Evolutionary conservation across 306 rosid species (phyloP), one percentile per base, ranked within the genome.

Genomic region (Begonia masoniana): DNA sequence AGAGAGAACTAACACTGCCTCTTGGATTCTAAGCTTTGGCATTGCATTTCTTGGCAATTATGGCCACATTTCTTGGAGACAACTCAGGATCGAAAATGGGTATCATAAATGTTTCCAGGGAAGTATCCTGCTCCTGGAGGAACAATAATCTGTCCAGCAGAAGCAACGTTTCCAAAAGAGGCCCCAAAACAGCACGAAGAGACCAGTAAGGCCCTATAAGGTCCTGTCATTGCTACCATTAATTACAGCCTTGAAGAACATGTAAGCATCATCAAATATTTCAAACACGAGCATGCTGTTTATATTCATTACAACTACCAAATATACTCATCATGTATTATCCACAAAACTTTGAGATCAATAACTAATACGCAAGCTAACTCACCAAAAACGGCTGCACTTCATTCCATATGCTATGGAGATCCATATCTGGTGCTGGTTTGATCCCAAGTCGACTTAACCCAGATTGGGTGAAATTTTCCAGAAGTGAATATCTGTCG

Each of bases 111-210:
- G 74, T 82, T 73, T 91, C 94, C 70, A 83, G 45, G 7, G 68
- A 68, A 62, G 68, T 63, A 21, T 77, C 95, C 66, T 78, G 87
- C 76, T 83, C 96, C 64, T 85, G 94, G 58, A 91, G 94, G 75
- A 81, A 84, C 73, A 85, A 62, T 50, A 91, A 54, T 69, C 97
- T 75, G 74, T 91, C 97, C 21, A 89, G 97, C 72, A 89, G 76
- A 75, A 85, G 64, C 54, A 77, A 76, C 31, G 94, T 89, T 72
- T 89, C 97, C 68, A 89, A 62, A 58, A 89, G 77, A 43, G 97
- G 92, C 50, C 96, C 92, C 31, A 91, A 60, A 55, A 95, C 82
- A 69, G 97, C 94, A 76, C 97, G 83, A 64, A 91, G 94, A 66
- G 94, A 76, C 97, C 97, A 91, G 71, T 76, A 91, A 43, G 85